These are phyloP conservation scores for Mediolabrus comicus DNA, from an alignment of 108 stramenopile genomes.

Conservation along the genomic window DNA sequence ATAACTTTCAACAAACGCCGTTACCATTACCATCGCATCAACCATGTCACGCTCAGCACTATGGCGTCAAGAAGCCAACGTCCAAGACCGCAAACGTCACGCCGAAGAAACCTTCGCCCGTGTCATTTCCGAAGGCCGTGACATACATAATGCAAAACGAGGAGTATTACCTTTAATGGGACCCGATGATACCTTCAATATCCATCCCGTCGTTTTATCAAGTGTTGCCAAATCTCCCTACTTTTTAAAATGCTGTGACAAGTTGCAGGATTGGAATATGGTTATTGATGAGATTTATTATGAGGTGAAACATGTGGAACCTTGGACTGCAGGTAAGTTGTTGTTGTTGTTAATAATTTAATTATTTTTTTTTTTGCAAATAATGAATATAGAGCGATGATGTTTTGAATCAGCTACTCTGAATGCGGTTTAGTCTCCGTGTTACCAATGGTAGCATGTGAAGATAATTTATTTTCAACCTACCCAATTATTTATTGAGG, in stretches of 20 bases:
- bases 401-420: no score
- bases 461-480: no score
- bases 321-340: slow-evolving; percentile 85
- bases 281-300: slow-evolving; percentile 93
- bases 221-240: slow-evolving; percentile 84
- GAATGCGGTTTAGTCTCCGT: no score
- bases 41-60: slow-evolving; percentile 83
- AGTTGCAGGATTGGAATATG: slow-evolving; percentile 80
- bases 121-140: slow-evolving; percentile 75
- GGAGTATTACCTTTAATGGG: slow-evolving; percentile 68
- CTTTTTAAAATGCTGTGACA: slow-evolving; percentile 80
- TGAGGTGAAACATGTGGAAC: slow-evolving; percentile 89
- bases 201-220: slow-evolving; percentile 88
- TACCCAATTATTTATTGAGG: no score
- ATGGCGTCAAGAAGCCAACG: slow-evolving; percentile 82
- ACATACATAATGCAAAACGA: slow-evolving; percentile 45
- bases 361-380: no score
- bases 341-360: no score
- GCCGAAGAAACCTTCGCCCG: slow-evolving; percentile 65
- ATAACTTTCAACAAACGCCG: no score
- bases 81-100: slow-evolving; percentile 66
- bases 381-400: no score
- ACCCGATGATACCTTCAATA: slow-evolving; percentile 85
- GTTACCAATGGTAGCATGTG: no score
- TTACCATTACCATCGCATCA: no score